Conservation (phyloP, 352 stramenopile genomes). For the Pythium biforme region DNA sequence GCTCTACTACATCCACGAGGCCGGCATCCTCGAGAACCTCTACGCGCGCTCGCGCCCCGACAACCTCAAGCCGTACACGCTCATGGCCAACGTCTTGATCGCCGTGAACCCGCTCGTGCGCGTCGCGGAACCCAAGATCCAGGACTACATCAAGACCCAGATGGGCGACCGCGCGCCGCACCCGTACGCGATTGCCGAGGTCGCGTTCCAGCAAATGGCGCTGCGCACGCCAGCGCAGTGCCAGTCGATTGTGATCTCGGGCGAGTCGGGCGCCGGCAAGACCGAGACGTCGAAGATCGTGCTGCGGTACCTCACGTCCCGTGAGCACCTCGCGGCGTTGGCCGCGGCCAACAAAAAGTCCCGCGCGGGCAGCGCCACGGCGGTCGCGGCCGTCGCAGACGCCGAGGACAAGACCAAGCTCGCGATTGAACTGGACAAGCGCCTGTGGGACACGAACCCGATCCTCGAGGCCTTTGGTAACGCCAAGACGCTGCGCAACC, state of each 20-base stretch:
- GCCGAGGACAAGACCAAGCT: constrained; percentile 50
- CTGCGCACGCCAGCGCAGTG: constrained; percentile 76
- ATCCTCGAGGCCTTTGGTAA: constrained; percentile 97
- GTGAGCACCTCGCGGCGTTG: constrained; percentile 55
- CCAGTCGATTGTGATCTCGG: constrained; percentile 88
- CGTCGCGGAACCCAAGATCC: constrained; percentile 77
- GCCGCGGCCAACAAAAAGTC: constrained; percentile 34
- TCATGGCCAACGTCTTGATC: constrained; percentile 89
- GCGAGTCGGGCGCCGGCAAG: constrained; percentile 85
- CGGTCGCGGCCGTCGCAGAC: constrained; percentile 20
- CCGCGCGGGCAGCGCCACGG: constrained; percentile 9
- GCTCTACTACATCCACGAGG: constrained; percentile 89
- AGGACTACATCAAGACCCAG: constrained; percentile 88
- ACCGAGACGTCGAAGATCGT: constrained; percentile 91
- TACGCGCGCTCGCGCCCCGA: constrained; percentile 68
- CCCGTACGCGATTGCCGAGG: constrained; percentile 81
- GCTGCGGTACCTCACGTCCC: constrained; percentile 81
- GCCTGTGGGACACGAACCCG: constrained; percentile 87
- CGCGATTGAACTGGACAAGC: constrained; percentile 80
- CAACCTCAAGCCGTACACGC: constrained; percentile 80
- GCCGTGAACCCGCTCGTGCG: constrained; percentile 85
- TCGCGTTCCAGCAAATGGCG: constrained; percentile 89
- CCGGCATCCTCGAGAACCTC: constrained; percentile 82
- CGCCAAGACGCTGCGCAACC: constrained; percentile 93
- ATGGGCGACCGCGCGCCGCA: constrained; percentile 83